phyloP scores from a whole-genome alignment of 306 rosid species.

The Dryas drummondii region DNA sequence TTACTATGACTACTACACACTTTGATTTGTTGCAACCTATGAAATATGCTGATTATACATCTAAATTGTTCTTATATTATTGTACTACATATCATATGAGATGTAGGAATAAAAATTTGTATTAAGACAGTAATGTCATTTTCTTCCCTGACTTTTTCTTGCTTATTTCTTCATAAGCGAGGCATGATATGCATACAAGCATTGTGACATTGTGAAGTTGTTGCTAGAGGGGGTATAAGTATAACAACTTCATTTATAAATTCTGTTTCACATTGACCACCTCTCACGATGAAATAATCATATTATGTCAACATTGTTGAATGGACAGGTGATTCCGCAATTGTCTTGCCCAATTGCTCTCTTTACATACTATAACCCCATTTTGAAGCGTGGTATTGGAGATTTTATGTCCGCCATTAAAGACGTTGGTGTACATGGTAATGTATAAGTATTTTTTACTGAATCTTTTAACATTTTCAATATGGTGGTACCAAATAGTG shows the following conservation, averaged over 20 bases:
- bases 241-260: background rate
- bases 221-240: background rate
- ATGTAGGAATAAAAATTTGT: background rate
- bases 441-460: slow-evolving; percentile 25
- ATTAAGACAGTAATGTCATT: background rate
- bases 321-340: slow-evolving; percentile 75
- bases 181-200: background rate
- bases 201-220: background rate
- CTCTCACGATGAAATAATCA: background rate
- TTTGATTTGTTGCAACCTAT: background rate
- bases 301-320: slow-evolving; percentile 22
- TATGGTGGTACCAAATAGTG: slow-evolving; percentile 6
- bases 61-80: background rate
- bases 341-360: slow-evolving; percentile 82
- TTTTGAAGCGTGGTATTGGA: slow-evolving; percentile 77
- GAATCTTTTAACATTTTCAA: slow-evolving; percentile 6
- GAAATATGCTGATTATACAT: background rate
- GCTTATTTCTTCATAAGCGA: background rate
- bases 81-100: background rate
- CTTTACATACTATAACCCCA: slow-evolving; percentile 86
- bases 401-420: slow-evolving; percentile 67
- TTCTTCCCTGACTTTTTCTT: background rate
- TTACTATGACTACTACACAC: background rate
- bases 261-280: no score
- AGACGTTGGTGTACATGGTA: slow-evolving; percentile 80